Conservation (phyloP, 2,329 filamentous ascomycete species). For the Gliomastix tumulicola region DNA sequence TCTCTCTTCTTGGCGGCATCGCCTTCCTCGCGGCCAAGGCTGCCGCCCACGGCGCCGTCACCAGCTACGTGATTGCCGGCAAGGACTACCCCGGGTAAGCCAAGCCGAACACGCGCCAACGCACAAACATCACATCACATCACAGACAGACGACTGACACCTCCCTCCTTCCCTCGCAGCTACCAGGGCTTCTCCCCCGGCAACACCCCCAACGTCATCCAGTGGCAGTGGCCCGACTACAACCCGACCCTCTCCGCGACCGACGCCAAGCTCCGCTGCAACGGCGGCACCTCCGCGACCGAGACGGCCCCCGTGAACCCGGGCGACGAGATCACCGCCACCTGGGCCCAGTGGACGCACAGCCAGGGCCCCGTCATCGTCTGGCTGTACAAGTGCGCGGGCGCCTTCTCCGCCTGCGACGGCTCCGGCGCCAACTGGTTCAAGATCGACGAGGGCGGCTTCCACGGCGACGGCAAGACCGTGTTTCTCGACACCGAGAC, state of each 20-base stretch:
- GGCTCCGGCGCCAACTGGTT: conserved; percentile 49
- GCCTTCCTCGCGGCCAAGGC: conserved; percentile 16
- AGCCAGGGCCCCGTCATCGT: conserved; percentile 52
- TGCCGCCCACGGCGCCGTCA: conserved; percentile 30
- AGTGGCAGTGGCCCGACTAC: conserved; percentile 51
- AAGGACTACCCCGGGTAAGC: conserved; percentile 28
- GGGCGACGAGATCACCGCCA: conserved; percentile 38
- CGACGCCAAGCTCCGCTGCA: conserved; percentile 47
- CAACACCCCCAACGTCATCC: conserved; percentile 43
- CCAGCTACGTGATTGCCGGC: conserved; percentile 37
- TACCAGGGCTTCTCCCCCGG: conserved; percentile 42
- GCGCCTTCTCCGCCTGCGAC: conserved; percentile 39
- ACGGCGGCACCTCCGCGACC: conserved; percentile 41
- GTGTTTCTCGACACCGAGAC: conserved; percentile 10
- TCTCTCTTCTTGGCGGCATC: conserved; percentile 1
- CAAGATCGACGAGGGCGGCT: conserved; percentile 49
- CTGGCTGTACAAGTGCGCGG: conserved; percentile 41
- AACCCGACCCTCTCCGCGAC: conserved; percentile 42
- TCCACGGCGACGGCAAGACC: conserved; percentile 29
- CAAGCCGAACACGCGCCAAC: no score
- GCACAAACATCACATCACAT: no score
- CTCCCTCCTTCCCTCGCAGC: conserved; percentile 2
- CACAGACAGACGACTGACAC: neutral
- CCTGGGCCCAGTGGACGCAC: conserved; percentile 52
- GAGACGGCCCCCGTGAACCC: conserved; percentile 36